Evolutionary conservation across 2,329 filamentous ascomycete species (phyloP).

Genomic region (Phoma herbarum): DNA sequence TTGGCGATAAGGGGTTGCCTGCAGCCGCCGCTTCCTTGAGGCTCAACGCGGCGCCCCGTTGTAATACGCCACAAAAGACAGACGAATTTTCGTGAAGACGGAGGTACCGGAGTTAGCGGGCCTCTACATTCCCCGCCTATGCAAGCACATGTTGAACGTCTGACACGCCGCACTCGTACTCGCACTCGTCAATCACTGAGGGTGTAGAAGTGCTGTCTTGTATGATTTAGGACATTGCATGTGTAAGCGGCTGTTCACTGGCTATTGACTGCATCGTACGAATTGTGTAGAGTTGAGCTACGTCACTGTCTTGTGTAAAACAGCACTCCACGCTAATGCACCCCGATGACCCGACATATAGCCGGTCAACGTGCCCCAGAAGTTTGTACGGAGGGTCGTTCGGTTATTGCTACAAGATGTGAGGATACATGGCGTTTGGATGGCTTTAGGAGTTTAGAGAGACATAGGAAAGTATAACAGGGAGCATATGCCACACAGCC

Average conservation of each 20-base stretch:
- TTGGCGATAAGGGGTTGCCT: not conserved
- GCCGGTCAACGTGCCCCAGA: not conserved
- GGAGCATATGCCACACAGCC: not conserved
- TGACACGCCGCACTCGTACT: not conserved
- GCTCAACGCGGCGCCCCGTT: conserved; percentile 5
- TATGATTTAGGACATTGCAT: not conserved
- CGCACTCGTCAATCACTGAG: not conserved
- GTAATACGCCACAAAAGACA: not conserved
- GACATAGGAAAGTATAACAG: not conserved
- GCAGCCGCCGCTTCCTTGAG: conserved; percentile 3
- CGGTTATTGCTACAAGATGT: not conserved
- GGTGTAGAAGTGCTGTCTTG: rapidly evolving
- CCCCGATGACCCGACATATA: conserved; percentile 5
- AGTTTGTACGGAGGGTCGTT: not conserved
- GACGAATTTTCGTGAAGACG: not conserved
- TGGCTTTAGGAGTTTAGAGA: conserved; percentile 4
- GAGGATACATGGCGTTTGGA: not conserved
- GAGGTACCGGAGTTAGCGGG: conserved; percentile 7
- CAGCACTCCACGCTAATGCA: conserved; percentile 9
- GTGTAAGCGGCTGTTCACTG: not conserved
- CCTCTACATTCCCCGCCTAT: not conserved
- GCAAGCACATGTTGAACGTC: not conserved
- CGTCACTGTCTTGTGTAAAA: conserved; percentile 6
- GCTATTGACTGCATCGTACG: not conserved
- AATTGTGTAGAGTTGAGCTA: not conserved